A percentile compares a stretch with the other conserved stretches of the same genome.
These are phyloP conservation scores for Leishmania major DNA, from an alignment of 208 protist genomes.

Conservation along the genomic window DNA sequence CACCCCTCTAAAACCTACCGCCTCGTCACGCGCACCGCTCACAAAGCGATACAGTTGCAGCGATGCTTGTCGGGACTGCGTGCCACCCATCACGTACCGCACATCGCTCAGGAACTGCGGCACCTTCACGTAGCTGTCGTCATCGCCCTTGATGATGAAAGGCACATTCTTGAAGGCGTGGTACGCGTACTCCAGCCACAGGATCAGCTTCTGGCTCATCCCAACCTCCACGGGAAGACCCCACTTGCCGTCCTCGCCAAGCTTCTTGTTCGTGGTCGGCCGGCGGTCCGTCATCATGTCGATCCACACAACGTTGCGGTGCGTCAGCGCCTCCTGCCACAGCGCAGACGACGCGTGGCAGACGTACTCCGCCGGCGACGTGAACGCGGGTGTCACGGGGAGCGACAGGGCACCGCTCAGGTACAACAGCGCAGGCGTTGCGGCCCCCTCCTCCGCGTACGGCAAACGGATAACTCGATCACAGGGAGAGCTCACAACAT, in stretches of 20 bases:
- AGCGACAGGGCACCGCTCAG: constrained; percentile 1
- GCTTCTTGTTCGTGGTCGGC: constrained; percentile 27
- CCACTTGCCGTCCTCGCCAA: constrained; percentile 41
- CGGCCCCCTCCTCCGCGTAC: not conserved
- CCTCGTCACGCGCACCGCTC: too few species aligned
- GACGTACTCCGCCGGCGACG: constrained; percentile 15
- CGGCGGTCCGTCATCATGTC: constrained; percentile 38
- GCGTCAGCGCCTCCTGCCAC: constrained; percentile 38
- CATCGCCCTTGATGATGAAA: constrained; percentile 59
- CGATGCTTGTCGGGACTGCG: too few species aligned
- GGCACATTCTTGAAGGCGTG: constrained; percentile 32
- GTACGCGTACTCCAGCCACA: constrained; percentile 49
- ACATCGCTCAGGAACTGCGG: constrained; percentile 56
- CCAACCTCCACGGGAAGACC: constrained; percentile 41
- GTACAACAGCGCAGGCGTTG: constrained; percentile 6
- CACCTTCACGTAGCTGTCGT: constrained; percentile 58
- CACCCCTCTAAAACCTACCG: not conserved
- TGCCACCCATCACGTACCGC: constrained; percentile 7
- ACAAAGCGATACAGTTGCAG: too few species aligned
- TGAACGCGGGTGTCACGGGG: constrained; percentile 15
- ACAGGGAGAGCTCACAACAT: not conserved
- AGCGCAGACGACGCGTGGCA: constrained; percentile 33
- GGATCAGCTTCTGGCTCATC: constrained; percentile 46
- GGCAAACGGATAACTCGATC: not conserved
- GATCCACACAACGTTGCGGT: constrained; percentile 38